Conservation (phyloP, 176 grass and related monocot genomes). For the Oryza australiensis region DNA sequence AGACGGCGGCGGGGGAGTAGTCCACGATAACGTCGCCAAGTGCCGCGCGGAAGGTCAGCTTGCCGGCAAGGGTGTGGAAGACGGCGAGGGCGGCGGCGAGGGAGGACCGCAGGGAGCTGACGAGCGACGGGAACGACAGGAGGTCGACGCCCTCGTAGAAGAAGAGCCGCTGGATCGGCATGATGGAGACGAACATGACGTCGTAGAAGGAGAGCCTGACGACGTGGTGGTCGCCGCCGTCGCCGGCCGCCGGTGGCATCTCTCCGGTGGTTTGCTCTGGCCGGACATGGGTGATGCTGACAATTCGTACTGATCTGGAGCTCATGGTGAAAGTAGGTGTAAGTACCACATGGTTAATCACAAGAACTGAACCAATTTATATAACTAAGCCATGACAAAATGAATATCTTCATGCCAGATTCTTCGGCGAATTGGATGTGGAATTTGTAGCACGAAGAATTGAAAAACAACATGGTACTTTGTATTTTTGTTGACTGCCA, state of each 20-base stretch:
- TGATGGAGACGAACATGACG: not conserved
- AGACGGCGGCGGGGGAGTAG: not conserved
- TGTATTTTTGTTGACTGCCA: no score
- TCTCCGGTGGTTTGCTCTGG: not conserved
- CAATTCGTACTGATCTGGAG: not conserved
- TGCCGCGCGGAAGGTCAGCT: not conserved
- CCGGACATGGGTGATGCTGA: slow-evolving; percentile 8
- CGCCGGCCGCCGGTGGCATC: not conserved
- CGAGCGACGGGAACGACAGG: slow-evolving; percentile 9
- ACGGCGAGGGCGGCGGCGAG: slow-evolving; percentile 29
- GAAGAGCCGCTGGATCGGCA: slow-evolving; percentile 31
- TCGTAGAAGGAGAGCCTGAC: slow-evolving; percentile 27
- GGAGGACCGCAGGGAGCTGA: slow-evolving; percentile 1
- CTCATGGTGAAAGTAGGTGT: not conserved
- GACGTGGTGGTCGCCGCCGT: not conserved
- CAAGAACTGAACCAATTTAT: no score
- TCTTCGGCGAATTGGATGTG: no score
- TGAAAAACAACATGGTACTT: no score
- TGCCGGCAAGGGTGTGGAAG: slow-evolving; percentile 22
- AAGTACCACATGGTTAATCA: no score
- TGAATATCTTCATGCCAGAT: no score
- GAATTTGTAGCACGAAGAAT: no score
- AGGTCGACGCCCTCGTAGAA: slow-evolving; percentile 31
- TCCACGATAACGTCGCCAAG: slow-evolving; percentile 33
- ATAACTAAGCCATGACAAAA: no score